These are phyloP conservation scores for Amanita pseudoporphyria DNA, from an alignment of 768 basidiomycete species.

Conservation along the genomic window DNA sequence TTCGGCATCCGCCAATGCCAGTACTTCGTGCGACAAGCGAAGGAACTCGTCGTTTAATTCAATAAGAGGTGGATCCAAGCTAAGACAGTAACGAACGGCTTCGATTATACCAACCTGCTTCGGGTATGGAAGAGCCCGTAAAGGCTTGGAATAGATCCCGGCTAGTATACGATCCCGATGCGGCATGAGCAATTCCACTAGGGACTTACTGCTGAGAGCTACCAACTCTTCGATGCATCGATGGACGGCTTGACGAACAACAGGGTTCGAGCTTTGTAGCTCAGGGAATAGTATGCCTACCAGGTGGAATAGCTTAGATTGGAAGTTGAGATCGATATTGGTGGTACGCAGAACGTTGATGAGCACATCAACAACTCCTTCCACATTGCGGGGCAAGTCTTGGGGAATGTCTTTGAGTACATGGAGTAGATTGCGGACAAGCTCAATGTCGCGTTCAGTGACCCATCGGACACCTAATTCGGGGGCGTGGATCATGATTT, in stretches of 20 bases:
- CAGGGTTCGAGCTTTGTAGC: conserved; percentile 74
- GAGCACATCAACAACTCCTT: conserved; percentile 72
- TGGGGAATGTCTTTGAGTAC: conserved; percentile 91
- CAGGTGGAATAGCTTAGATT: conserved; percentile 54
- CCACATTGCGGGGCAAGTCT: conserved; percentile 77
- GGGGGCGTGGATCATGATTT: conserved; percentile 64
- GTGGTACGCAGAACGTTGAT: conserved; percentile 54
- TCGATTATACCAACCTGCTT: conserved; percentile 99
- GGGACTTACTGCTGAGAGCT: conserved; percentile 57
- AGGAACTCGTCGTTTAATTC: conserved; percentile 90
- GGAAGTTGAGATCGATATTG: conserved; percentile 37
- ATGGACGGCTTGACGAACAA: conserved; percentile 80
- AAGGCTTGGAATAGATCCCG: conserved; percentile 91
- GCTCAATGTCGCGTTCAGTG: conserved; percentile 79
- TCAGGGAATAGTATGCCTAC: conserved; percentile 84
- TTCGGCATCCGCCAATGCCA: conserved; percentile 93
- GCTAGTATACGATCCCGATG: conserved; percentile 84
- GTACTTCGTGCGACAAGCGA: conserved; percentile 84
- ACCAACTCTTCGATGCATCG: conserved; percentile 72
- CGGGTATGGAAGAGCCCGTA: conserved; percentile 87
- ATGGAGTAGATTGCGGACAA: conserved; percentile 82
- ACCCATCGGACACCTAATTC: conserved; percentile 73
- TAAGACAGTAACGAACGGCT: conserved; percentile 89
- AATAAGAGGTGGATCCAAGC: conserved; percentile 78
- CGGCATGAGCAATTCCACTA: conserved; percentile 71